Percentiles rank a stretch among this genome's conserved stretches.
Evolutionary conservation across 2,329 filamentous ascomycete genomes (phyloP).

Genomic region (Aspergillus latus): DNA sequence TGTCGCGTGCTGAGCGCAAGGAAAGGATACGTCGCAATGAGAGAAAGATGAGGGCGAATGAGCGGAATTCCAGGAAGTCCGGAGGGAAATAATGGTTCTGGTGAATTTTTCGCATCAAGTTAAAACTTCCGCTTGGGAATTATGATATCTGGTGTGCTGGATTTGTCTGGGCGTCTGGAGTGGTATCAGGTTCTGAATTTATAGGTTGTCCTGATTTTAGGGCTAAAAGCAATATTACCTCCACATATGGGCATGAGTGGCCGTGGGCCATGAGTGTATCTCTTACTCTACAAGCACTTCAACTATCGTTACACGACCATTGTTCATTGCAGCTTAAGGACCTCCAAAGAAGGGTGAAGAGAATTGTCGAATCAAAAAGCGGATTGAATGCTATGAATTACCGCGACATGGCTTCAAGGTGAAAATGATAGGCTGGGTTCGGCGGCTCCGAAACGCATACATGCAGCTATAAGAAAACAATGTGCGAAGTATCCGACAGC

Average conservation of each 20-base stretch:
- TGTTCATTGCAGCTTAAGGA: background rate
- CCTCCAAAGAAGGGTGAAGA: background rate
- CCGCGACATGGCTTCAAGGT: constrained; percentile 16
- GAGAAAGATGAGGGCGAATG: constrained; percentile 67
- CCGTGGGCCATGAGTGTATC: background rate
- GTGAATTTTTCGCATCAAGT: constrained; percentile 12
- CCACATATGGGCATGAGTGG: background rate
- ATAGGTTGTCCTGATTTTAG: constrained; percentile 13
- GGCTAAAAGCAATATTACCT: constrained; percentile 17
- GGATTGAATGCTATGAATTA: constrained; percentile 11
- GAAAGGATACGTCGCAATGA: constrained; percentile 64
- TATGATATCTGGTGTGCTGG: constrained; percentile 22
- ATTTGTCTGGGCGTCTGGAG: constrained; percentile 27
- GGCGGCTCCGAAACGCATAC: constrained; percentile 14
- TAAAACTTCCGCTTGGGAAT: constrained; percentile 2
- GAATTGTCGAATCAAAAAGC: background rate
- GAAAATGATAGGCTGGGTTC: constrained; percentile 9
- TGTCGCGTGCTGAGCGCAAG: constrained; percentile 66
- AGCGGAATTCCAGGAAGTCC: constrained; percentile 48
- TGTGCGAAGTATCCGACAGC: constrained; percentile 11
- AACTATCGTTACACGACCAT: too few relatives aligned
- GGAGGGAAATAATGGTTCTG: constrained; percentile 22
- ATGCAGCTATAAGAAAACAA: constrained; percentile 17
- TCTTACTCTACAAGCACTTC: background rate
- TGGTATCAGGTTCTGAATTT: constrained; percentile 23